A percentile compares a stretch with the other conserved stretches of the same genome.
These are phyloP conservation scores for Nemania diffusa DNA, from an alignment of 2,329 filamentous ascomycete genomes.

Conservation along the genomic window DNA sequence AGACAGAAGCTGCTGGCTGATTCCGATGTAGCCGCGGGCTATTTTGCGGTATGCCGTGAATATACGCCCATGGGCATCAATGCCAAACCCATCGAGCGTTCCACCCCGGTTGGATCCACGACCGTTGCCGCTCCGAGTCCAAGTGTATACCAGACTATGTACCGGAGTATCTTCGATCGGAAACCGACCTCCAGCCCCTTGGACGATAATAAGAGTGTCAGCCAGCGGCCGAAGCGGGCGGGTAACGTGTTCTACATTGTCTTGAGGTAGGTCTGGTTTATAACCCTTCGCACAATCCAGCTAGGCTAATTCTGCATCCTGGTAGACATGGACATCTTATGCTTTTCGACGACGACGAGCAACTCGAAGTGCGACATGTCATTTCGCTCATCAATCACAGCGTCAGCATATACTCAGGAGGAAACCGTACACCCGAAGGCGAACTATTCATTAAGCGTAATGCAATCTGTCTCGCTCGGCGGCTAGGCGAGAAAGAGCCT, in stretches of 20 bases:
- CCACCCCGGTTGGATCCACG: slow-evolving; percentile 79
- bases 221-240: slow-evolving; percentile 69
- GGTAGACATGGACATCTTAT: slow-evolving; percentile 90
- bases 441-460: slow-evolving; percentile 97
- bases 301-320: slow-evolving; percentile 30
- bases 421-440: slow-evolving; percentile 81
- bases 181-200: slow-evolving; percentile 63
- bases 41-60: slow-evolving; percentile 94
- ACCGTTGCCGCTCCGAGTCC: slow-evolving; percentile 83
- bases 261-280: slow-evolving; percentile 70
- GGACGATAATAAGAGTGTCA: slow-evolving; percentile 60
- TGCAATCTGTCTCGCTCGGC: slow-evolving; percentile 82
- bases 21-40: slow-evolving; percentile 84
- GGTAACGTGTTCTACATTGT: slow-evolving; percentile 95
- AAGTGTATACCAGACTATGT: slow-evolving; percentile 98
- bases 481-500: slow-evolving; percentile 63
- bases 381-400: slow-evolving; percentile 90
- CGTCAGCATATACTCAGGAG: slow-evolving; percentile 85
- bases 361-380: slow-evolving; percentile 95
- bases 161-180: slow-evolving; percentile 92
- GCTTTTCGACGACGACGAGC: slow-evolving; percentile 95
- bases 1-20: slow-evolving; percentile 68
- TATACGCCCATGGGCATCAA: slow-evolving; percentile 92
- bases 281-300: background rate
- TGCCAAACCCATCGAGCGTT: slow-evolving; percentile 88